Percentiles rank a stretch among this genome's conserved stretches.
Evolutionary conservation across 176 grass and related monocot genomes (phyloP).

Genomic region (Triticum urartu): DNA sequence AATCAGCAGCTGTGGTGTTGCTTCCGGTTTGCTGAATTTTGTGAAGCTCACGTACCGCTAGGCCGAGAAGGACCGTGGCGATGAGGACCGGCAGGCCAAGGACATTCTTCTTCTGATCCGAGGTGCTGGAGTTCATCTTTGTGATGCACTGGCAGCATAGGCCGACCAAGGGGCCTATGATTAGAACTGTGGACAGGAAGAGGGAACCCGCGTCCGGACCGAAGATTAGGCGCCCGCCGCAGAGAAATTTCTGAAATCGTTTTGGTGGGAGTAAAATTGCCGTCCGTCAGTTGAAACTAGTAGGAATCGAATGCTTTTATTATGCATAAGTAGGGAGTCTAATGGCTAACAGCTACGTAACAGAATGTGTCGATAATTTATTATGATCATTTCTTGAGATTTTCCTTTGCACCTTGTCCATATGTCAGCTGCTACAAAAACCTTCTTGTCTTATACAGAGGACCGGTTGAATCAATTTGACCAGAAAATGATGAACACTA

Average conservation of each 20-base stretch:
- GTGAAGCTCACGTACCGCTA: constrained; percentile 35
- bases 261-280: no score
- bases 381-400: not conserved
- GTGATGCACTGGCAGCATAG: constrained; percentile 69
- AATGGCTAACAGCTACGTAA: not conserved
- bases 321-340: not conserved
- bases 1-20: not conserved
- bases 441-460: not conserved
- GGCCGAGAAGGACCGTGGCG: constrained; percentile 36
- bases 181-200: constrained; percentile 56
- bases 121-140: constrained; percentile 40
- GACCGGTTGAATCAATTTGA: not conserved
- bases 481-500: not conserved
- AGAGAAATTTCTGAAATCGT: constrained; percentile 71
- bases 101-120: constrained; percentile 22
- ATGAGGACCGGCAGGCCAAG: constrained; percentile 62
- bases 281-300: not conserved
- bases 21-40: not conserved
- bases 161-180: constrained; percentile 47
- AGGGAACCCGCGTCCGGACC: constrained; percentile 82
- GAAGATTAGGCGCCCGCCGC: constrained; percentile 80
- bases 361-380: not conserved
- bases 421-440: not conserved
- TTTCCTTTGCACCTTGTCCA: not conserved
- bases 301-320: not conserved